phyloP scores from a whole-genome alignment of 805 yeast genomes.

The Zygosaccharomyces gambellarensis region DNA sequence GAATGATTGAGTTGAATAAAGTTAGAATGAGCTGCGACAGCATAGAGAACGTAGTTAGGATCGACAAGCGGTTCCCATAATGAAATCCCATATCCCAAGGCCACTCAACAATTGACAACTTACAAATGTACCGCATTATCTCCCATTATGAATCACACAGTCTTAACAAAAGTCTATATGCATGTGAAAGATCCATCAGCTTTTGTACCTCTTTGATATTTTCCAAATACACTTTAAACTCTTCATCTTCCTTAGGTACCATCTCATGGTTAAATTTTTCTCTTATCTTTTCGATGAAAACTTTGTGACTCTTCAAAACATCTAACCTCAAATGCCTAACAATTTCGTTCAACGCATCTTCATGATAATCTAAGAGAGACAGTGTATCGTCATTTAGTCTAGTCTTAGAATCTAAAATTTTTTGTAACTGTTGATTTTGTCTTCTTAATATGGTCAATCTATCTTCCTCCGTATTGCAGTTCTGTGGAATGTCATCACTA shows the following conservation, averaged over 20 bases:
- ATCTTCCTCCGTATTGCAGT: background rate
- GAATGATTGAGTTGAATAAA: no score
- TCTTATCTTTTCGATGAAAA: conserved; percentile 11
- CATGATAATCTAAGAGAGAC: conserved; percentile 18
- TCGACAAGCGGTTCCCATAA: no score
- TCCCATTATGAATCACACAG: conserved; percentile 1
- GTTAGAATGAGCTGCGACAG: no score
- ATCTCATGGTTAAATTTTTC: conserved; percentile 14
- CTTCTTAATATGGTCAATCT: conserved; percentile 3
- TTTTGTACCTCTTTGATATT: conserved; percentile 19
- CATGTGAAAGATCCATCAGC: conserved; percentile 18
- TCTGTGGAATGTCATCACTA: background rate
- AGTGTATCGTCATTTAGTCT: conserved; percentile 14
- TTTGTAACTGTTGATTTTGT: conserved; percentile 16
- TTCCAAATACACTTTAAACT: conserved; percentile 19
- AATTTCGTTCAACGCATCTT: conserved; percentile 17
- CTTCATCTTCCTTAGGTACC: conserved; percentile 19
- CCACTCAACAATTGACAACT: no score
- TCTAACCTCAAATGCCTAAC: conserved; percentile 19
- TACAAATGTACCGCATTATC: no score
- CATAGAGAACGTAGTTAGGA: no score
- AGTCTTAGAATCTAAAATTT: conserved; percentile 11
- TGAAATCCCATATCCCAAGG: no score
- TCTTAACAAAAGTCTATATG: conserved; percentile 17
- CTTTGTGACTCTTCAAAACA: conserved; percentile 15